Percentiles rank a stretch among this genome's conserved stretches.
These are phyloP conservation scores for Colletotrichum phormii DNA, from an alignment of 2,329 filamentous ascomycete species.

Conservation along the genomic window DNA sequence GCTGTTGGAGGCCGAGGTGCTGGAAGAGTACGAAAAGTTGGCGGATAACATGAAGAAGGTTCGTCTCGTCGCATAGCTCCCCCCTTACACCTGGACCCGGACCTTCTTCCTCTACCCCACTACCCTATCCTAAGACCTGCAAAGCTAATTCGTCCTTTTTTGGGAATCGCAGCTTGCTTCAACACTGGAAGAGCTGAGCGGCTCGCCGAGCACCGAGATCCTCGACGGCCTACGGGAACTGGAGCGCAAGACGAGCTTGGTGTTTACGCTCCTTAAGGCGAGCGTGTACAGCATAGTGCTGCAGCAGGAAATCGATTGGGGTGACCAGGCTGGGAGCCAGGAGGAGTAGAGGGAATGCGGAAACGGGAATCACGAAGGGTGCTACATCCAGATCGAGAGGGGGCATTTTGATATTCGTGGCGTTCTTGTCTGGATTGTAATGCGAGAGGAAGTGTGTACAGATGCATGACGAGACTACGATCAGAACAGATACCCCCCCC, in stretches of 20 bases:
- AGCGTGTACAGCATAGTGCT: constrained; percentile 99
- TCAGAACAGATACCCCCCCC: constrained; percentile 9
- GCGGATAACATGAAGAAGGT: constrained; percentile 94
- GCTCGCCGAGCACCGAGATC: constrained; percentile 82
- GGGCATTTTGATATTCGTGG: neutral
- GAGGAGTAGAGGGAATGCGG: constrained; percentile 38
- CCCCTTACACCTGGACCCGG: neutral
- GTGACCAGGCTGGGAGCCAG: constrained; percentile 56
- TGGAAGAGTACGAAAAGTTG: constrained; percentile 92
- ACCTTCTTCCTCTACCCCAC: neutral
- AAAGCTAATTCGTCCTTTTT: neutral
- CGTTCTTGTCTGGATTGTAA: neutral
- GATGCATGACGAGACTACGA: constrained; percentile 6
- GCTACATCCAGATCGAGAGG: no score
- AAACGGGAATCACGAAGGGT: neutral
- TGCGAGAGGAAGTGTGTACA: neutral
- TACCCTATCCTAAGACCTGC: neutral
- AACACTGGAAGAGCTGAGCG: constrained; percentile 72
- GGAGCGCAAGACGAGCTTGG: constrained; percentile 93
- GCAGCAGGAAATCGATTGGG: constrained; percentile 93
- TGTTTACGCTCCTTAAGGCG: constrained; percentile 95
- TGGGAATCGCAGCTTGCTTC: constrained; percentile 62
- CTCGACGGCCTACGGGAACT: constrained; percentile 87
- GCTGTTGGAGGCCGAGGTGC: constrained; percentile 90
- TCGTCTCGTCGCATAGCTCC: constrained; percentile 39